Base-by-base conservation (phyloP, 345 rosid genomes). In the Tarenaya hassleriana region DNA sequence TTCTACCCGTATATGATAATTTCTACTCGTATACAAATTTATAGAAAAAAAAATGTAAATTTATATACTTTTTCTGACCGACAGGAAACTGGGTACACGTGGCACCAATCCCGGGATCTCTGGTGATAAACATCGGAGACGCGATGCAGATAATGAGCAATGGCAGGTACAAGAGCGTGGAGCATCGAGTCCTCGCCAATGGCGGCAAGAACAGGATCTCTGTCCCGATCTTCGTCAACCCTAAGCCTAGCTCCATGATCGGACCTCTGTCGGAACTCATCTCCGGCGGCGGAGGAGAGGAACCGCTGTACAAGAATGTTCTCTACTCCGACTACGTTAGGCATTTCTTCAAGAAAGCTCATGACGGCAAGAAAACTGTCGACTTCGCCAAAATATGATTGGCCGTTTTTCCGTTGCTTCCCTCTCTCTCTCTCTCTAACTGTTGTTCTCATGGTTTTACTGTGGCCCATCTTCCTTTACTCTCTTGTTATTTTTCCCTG, bases 61-160 rank as follows among this genome's bases (percentile, higher is more conserved):
- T n/a, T 24, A 24, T 24, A 24, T 24, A 24, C 5, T 2, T 24
- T 2, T 24, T 24, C 5, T 2, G 2, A 24, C 2, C 5, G 29
- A 24, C 29, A 34, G 72, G 63, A 48, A 68, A 68, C 38, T 63
- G 69, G 69, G 64, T 69, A 31, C 69, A 63, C 42, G 73, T 69
- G 10, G 69, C 73, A 35, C 73, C 69, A 1, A 56, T 69, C 35
- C 52, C 64, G 0, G 65, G 69, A 21, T 57, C 73, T 7, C 64
- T 69, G 12, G 73, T 69, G 48, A 63, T 69, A 53, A 69, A 69
- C 58, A 63, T 69, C 13, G 73, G 73, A 16, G 73, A 69, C 13
- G 73, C 69, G 15, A 52, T 69, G 69, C 73, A 69, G 60, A 69
- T 69, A 50, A 7, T 63, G 65, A 69, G 73, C 54, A 69, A 69